Evolutionary conservation across 2,329 filamentous ascomycete genomes (phyloP).

Genomic region (Hysterium pulicare): DNA sequence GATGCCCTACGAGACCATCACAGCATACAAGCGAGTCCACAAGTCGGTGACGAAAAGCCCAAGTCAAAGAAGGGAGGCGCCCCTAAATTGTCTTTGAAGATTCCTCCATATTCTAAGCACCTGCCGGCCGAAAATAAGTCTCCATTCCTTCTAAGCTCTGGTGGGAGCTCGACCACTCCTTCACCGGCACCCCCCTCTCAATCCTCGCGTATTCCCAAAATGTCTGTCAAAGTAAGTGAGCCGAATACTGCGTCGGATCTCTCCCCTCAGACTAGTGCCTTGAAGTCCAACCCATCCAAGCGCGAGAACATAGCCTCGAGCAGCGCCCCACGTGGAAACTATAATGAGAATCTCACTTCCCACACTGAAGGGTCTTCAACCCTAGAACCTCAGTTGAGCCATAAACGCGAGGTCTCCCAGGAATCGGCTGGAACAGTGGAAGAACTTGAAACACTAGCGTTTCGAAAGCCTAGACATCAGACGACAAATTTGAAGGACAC

Average conservation of each 20-base stretch:
- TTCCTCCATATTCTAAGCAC: slow-evolving; percentile 6
- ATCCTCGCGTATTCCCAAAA: slow-evolving; percentile 27
- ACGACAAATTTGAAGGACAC: too few relatives aligned
- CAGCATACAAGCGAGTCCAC: too few relatives aligned
- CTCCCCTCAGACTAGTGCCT: slow-evolving; percentile 1
- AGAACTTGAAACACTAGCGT: too few relatives aligned
- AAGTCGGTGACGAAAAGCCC: slow-evolving; percentile 10
- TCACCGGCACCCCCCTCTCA: slow-evolving; percentile 8
- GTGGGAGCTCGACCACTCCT: slow-evolving; percentile 3
- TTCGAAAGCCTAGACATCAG: too few relatives aligned
- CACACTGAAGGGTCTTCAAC: too few relatives aligned
- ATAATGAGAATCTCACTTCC: too few relatives aligned
- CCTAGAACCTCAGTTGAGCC: too few relatives aligned
- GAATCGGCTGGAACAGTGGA: too few relatives aligned
- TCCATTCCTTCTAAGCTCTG: slow-evolving; percentile 5
- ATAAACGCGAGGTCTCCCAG: too few relatives aligned
- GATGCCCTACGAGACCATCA: too few relatives aligned
- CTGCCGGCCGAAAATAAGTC: slow-evolving; percentile 6
- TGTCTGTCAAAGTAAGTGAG: slow-evolving; percentile 4
- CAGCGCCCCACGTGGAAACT: too few relatives aligned
- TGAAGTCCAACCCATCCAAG: slow-evolving; percentile 15
- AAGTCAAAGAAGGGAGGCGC: slow-evolving; percentile 6
- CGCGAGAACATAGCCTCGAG: too few relatives aligned
- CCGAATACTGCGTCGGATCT: neutral
- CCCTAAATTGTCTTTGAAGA: slow-evolving; percentile 20